Conservation (phyloP, 2,329 filamentous ascomycete species). For the Curvularia spicifera region DNA sequence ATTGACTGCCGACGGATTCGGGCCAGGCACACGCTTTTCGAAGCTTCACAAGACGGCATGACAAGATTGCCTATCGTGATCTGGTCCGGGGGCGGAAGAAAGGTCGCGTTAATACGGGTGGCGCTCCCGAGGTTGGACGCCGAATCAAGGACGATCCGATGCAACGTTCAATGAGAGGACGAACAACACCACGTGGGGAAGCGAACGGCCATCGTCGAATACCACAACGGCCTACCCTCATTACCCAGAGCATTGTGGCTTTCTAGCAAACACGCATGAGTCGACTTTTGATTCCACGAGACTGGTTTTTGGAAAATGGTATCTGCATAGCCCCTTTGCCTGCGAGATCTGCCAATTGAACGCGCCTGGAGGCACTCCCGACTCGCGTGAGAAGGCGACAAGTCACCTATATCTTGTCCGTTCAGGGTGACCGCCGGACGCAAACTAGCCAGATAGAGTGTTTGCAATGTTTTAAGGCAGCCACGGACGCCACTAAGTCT, state of each 20-base stretch:
- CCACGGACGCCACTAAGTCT: conserved; percentile 17
- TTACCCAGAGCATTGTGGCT: conserved; percentile 7
- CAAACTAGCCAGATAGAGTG: conserved; percentile 2
- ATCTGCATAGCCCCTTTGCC: not conserved
- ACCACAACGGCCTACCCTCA: conserved; percentile 2
- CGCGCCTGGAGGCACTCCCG: not conserved
- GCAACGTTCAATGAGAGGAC: conserved; percentile 30
- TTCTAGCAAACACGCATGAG: conserved; percentile 1
- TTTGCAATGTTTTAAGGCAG: conserved; percentile 8
- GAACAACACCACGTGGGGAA: conserved; percentile 32
- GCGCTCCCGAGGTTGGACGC: conserved; percentile 14
- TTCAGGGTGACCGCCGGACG: conserved; percentile 4
- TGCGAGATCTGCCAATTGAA: not conserved
- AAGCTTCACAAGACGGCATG: conserved; percentile 13
- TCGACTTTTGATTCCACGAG: not conserved
- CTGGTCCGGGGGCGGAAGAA: conserved; percentile 9
- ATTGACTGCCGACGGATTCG: conserved; percentile 15
- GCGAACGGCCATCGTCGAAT: conserved; percentile 19
- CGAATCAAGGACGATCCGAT: conserved; percentile 7
- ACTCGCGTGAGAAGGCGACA: not conserved
- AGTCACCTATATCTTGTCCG: not conserved
- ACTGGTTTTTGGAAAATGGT: not conserved
- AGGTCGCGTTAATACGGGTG: conserved; percentile 23
- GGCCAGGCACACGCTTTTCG: conserved; percentile 17
- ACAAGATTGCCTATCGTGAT: conserved; percentile 9